Base-by-base conservation (phyloP, 2,329 filamentous ascomycete genomes). In the Pseudodiploospora longispora region DNA sequence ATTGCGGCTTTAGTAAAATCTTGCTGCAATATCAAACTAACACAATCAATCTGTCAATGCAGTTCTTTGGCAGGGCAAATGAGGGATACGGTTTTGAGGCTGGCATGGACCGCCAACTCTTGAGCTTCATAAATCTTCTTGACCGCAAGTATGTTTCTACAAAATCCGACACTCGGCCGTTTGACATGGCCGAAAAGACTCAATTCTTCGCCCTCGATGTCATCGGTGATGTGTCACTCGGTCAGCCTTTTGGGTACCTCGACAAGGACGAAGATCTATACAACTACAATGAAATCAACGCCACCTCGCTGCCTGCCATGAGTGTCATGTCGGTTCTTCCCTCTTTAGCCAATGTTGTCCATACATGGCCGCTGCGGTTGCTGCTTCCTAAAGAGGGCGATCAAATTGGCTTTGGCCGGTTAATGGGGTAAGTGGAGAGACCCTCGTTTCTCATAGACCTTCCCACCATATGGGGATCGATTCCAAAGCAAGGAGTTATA, bases 151-250 rank as follows among this genome's bases (percentile, higher is more conserved):
- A 78, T 43, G 50, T 69, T 6, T 68, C 67, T 4, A 66, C 53
- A 1, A 53, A 62, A 4, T 48, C 46, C 2, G 47, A 61, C 2
- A 61, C 61, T 27, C 53, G 54, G 1, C 62, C 60, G 0, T 60
- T 78, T 45, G 73, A 79, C 50, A 58, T 79, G 36, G 70, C 69
- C 27, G 60, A 63, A 34, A 72, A 73, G 48, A 67, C 69, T 3
- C 70, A 73, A 27, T 76, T 69, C 61, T 74, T 78, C 44, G 68
- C 74, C 1, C 59, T 78, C 1, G 76, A 80, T 44, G 70, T 74
- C 2, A 72, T 79, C 36, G 70, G 69, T 9, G 66, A 75, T 33
- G 58, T 78, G 27, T 71, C 71, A 0, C 69, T 77, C n/a, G 74
- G 74, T 6, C 55, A 66, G 9, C 53, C 72, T 0, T 77, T 77